Evolutionary conservation across 2,329 filamentous ascomycete species (phyloP), one percentile per base, ranked within the genome.

Genomic region (Scorias spongiosa): DNA sequence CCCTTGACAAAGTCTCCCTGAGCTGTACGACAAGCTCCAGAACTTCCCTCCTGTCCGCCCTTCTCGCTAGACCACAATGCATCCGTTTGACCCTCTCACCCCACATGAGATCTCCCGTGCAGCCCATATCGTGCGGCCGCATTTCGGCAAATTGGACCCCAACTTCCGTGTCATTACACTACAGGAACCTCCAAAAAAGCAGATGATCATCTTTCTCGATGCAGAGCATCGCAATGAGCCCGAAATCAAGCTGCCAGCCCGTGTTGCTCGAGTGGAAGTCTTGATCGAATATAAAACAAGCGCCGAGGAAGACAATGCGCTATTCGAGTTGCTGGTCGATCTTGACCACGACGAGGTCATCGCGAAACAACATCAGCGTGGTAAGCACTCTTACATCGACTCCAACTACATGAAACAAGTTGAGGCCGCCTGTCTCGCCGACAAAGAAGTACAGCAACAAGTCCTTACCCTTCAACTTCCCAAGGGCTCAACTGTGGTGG

Each of bases 161-260:
- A 72, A 78, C 42, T 78, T 76, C 68, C 84, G 84, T 63, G 74
- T 72, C 51, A 72, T 85, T 42, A 82, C 32, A 2, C 50, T 62
- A 5, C 49, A 59, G 30, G 60, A 62, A 45, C 60, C 60, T 2
- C 46, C 54, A 2, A 62, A 62, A 42, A 54, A 51, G 5, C 56
- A 60, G 26, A 47, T 53, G 18, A 43, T 59, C 1, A 52, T 54
- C n/a, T 62, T 55, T 36, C 46, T 62, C 10, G 54, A 61, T 14
- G 56, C 57, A 11, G 57, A 60, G 40, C 51, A 49, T 40, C 36
- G 49, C 15, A 55, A 47, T 4, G 32, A 36, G 12, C 15, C 32
- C 5, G 32, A 4, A 3, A 12, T 4, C 5, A 9, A 12, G 3
- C 9, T 15, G 5, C 18, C 45, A 11, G 18, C 28, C n/a, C 42